phyloP scores from a whole-genome alignment of 2,329 filamentous ascomycete species.

The Eutypella sp. region DNA sequence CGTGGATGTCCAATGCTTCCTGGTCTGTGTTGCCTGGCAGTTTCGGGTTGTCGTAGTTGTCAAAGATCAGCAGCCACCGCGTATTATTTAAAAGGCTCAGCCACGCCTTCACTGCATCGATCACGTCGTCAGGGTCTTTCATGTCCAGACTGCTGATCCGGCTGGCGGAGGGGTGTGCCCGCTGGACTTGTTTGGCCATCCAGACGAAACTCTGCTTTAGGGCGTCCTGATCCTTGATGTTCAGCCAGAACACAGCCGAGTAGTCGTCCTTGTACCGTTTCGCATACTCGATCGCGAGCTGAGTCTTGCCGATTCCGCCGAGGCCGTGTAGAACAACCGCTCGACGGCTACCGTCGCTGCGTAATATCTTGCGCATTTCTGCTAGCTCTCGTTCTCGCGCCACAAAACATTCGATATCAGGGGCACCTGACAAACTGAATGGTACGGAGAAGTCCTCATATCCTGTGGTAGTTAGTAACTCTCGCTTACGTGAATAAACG shows the following conservation, averaged over 20 bases:
- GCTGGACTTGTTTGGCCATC: slow-evolving; percentile 10
- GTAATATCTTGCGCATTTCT: slow-evolving; percentile 23
- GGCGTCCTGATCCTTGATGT: slow-evolving; percentile 9
- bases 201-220: slow-evolving; percentile 11
- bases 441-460: slow-evolving; percentile 21
- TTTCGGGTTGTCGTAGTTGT: slow-evolving; percentile 37
- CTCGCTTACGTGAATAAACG: neutral
- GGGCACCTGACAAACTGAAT: slow-evolving; percentile 23
- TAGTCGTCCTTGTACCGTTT: slow-evolving; percentile 10
- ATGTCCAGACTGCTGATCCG: slow-evolving; percentile 3
- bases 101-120: slow-evolving; percentile 32
- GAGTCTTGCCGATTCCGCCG: slow-evolving; percentile 15
- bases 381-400: slow-evolving; percentile 24
- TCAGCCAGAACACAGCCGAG: slow-evolving; percentile 12
- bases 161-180: slow-evolving; percentile 8
- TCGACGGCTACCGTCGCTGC: slow-evolving; percentile 17
- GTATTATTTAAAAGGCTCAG: slow-evolving; percentile 29
- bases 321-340: slow-evolving; percentile 11
- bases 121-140: slow-evolving; percentile 17
- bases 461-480: slow-evolving; percentile 14
- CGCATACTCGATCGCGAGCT: slow-evolving; percentile 9
- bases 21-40: slow-evolving; percentile 12
- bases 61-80: slow-evolving; percentile 34
- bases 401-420: slow-evolving; percentile 25
- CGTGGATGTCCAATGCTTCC: slow-evolving; percentile 22